Evolutionary conservation across 139 green algal genomes (phyloP).

Genomic region (Tetraselmis chui): DNA sequence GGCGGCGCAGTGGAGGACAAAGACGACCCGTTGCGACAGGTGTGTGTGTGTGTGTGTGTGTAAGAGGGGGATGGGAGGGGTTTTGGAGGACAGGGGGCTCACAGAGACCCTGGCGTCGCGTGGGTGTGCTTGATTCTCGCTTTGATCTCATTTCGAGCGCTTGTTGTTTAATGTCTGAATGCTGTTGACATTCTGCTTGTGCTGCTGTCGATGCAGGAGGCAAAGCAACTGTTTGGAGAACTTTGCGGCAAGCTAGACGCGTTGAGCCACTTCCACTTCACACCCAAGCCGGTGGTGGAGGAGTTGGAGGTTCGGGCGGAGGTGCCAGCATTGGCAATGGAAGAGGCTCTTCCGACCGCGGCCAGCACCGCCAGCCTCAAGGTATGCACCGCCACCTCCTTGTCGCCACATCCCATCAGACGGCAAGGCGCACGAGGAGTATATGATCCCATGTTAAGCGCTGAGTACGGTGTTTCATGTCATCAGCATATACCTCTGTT

Average conservation of each 20-base stretch:
- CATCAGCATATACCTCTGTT: no score
- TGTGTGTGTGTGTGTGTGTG: no score
- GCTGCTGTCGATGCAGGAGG: neutral
- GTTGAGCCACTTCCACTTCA: constrained; percentile 82
- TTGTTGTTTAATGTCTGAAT: constrained; percentile 21
- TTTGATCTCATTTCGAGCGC: constrained; percentile 27
- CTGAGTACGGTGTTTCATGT: no score
- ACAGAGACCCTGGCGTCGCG: no score
- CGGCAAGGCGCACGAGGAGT: no score
- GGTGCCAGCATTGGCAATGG: constrained; percentile 65
- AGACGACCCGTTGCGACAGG: constrained; percentile 23
- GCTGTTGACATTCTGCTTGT: neutral
- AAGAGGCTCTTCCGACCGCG: neutral
- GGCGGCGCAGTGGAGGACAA: constrained; percentile 27
- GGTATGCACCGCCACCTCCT: neutral
- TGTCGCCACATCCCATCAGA: no score
- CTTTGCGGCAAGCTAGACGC: constrained; percentile 83
- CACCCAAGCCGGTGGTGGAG: constrained; percentile 82
- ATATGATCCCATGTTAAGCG: no score
- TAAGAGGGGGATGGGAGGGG: no score
- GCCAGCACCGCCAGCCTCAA: neutral
- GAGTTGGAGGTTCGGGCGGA: constrained; percentile 59
- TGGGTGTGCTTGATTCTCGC: neutral
- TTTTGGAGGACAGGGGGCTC: no score
- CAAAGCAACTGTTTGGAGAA: constrained; percentile 62